Base-by-base conservation (phyloP, 306 rosid species). In the Argentina anserina region DNA sequence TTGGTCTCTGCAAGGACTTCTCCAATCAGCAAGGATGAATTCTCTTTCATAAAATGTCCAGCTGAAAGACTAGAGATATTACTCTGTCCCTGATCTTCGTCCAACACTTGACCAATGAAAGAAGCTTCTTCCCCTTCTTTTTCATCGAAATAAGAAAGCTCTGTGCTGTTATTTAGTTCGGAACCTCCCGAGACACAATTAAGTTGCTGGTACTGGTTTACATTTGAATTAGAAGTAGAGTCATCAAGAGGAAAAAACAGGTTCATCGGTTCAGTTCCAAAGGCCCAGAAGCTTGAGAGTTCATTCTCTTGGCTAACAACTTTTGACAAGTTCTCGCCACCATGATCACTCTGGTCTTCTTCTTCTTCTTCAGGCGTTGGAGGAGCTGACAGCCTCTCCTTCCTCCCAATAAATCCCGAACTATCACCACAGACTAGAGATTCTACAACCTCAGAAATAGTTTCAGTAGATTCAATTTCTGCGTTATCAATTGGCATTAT, bases 341-440 rank as follows among this genome's bases (percentile, higher is more conserved):
- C 47, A 66, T 78, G 81, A 65, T 84, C 67, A 56, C 29, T 76
- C 49, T 78, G 81, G 72, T 47, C 70, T 15, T 40, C 43, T 9
- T 40, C 43, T 2, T 69, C 40, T 41, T 73, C 70, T 40, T 81
- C 82, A 11, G 70, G 80, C 68, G 80, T 41, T 6, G 65, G 75
- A 67, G 85, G 79, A 28, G 83, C 89, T 36, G 80, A 76, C 34
- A 71, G 80, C 67, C 77, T 80, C 72, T 65, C 82, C 56, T 72
- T 70, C 39, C 58, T 80, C 79, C 43, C 80, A 69, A 18, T 36
- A 10, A 28, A 7, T 70, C 77, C 86, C 72, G 72, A 55, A 68
- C 68, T 75, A 78, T 81, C 86, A 33, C 77, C 77, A 41, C 70
- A 41, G 67, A 73, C 69, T 25, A 80, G 49, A 26, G 83, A 76